A percentile compares a stretch with the other conserved stretches of the same genome.
Evolutionary conservation across 192 early-diverging fungal genomes (phyloP).

Genomic region (Chytriomyces sp.): DNA sequence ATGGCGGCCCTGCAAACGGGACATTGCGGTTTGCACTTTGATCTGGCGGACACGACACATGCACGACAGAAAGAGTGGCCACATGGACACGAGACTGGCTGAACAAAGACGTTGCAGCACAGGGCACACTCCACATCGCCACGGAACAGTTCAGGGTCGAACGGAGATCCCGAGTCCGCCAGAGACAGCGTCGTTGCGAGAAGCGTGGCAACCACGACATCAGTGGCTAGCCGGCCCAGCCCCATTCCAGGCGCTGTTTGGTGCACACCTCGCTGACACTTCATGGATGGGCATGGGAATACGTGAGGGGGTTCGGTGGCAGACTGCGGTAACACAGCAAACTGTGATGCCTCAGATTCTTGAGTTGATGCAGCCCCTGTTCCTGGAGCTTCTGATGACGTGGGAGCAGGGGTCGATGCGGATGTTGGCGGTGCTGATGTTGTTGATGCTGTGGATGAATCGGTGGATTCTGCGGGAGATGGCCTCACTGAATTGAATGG

Average conservation of each 20-base stretch:
- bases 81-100: constrained; percentile 68
- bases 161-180: not conserved
- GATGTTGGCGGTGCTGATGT: too few species aligned
- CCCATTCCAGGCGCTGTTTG: not conserved
- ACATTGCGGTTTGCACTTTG: constrained; percentile 18
- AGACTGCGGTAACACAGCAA: not conserved
- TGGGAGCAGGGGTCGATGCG: too few species aligned
- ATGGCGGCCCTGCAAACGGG: constrained; percentile 28
- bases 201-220: constrained; percentile 4
- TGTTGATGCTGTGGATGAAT: too few species aligned
- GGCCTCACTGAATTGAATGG: constrained; percentile 11
- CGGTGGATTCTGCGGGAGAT: not conserved
- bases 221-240: not conserved
- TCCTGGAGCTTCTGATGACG: too few species aligned
- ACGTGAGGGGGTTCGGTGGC: not conserved
- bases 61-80: constrained; percentile 68
- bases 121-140: constrained; percentile 66
- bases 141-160: not conserved
- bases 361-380: not conserved
- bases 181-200: not conserved
- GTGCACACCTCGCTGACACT: constrained; percentile 1
- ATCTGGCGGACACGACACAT: constrained; percentile 46
- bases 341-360: not conserved
- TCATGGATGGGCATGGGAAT: constrained; percentile 9
- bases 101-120: constrained; percentile 58